Percentiles rank a stretch among this genome's conserved stretches.
phyloP scores from a whole-genome alignment of 2,329 filamentous ascomycete genomes.

The Colletotrichum costaricense region DNA sequence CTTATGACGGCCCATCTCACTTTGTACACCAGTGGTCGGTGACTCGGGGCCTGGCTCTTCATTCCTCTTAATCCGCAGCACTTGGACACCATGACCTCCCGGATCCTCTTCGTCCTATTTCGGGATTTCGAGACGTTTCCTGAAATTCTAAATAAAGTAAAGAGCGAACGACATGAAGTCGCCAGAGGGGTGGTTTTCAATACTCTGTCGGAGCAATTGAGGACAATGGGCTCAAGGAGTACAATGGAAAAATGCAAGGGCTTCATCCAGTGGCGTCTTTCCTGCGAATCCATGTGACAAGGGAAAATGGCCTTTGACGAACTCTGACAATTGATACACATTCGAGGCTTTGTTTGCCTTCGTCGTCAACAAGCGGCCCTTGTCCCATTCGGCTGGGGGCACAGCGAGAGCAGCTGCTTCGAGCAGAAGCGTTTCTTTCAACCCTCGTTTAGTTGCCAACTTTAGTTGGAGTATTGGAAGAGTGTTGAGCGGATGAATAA shows the following conservation, averaged over 20 bases:
- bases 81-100: background rate
- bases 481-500: background rate
- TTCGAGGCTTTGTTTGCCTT: background rate
- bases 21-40: background rate
- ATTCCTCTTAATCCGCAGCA: background rate
- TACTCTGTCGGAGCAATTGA: background rate
- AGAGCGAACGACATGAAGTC: background rate
- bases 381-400: background rate
- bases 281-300: background rate
- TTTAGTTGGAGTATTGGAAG: background rate
- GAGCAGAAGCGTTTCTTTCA: background rate
- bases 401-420: background rate
- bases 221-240: background rate
- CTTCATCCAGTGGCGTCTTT: background rate
- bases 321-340: background rate
- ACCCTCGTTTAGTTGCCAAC: background rate
- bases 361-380: background rate
- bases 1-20: background rate
- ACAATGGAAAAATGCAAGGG: background rate
- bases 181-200: background rate
- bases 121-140: background rate
- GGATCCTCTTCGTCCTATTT: background rate
- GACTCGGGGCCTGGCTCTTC: background rate
- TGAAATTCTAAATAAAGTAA: background rate
- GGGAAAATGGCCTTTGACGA: background rate